phyloP scores from a whole-genome alignment of 2,329 filamentous ascomycete genomes.

The Trichoderma atroviride region DNA sequence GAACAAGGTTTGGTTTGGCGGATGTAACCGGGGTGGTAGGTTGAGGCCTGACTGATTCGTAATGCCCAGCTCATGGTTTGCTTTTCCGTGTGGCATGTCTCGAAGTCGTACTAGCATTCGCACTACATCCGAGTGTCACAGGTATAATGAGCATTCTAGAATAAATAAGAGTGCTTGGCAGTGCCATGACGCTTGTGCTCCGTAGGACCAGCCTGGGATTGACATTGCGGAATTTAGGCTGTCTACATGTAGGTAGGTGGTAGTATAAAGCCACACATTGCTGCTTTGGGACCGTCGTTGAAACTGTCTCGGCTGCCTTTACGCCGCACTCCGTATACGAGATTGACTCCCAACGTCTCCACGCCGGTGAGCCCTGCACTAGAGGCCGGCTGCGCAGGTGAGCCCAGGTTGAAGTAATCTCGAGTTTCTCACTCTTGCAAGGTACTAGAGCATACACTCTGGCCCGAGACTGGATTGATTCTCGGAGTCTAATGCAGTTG shows the following conservation, averaged over 20 bases:
- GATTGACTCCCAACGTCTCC: neutral
- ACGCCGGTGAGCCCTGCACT: neutral
- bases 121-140: neutral
- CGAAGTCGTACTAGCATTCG: neutral
- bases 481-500: neutral
- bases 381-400: neutral
- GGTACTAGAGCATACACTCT: conserved; percentile 6
- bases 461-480: neutral
- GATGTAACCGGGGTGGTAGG: conserved; percentile 18
- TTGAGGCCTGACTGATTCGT: conserved; percentile 10
- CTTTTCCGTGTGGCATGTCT: neutral
- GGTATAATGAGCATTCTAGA: neutral
- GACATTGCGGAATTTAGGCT: neutral
- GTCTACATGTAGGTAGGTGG: neutral
- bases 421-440: conserved; percentile 9
- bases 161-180: neutral
- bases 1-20: conserved; percentile 6
- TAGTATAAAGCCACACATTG: neutral
- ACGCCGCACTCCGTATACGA: neutral
- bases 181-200: neutral
- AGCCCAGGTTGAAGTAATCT: neutral
- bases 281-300: neutral
- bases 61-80: neutral
- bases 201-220: neutral
- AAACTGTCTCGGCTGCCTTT: neutral